Evolutionary conservation across 73 alveolate species (phyloP), one percentile per base, ranked within the genome.

Genomic region (Tetrahymena thermophila): DNA sequence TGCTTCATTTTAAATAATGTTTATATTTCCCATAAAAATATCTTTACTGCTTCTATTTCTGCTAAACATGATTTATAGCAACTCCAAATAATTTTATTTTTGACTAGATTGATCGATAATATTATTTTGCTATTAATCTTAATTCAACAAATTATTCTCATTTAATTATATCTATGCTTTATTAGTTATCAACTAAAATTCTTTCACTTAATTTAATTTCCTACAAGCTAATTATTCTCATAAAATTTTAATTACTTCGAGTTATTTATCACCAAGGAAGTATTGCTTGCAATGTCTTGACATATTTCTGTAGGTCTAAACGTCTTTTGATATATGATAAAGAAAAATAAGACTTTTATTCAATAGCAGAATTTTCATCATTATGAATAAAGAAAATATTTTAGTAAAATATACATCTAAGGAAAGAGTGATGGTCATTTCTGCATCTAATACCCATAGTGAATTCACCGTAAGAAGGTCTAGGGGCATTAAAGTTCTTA

Each of bases 401-500:
- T 95, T 35, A 50, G 23, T n/a, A 35, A 35, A 9, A 16, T 35
- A 37, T 43, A 95, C 97, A 94, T 95, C 97, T 95, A 40, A 95
- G 94, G 95, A 95, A 95, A 38, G 95, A 85, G 55, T 95, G 93
- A 57, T 95, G 97, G 94, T 95, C 97, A 85, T 95, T 84, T 44
- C 97, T 40, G 85, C 97, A 95, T 95, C 97, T 95, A 89, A 95
- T 95, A 25, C 94, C 97, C 25, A 95, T 95, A 34, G 95, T 85
- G 93, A 95, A 95, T 50, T 95, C 97, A 85, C 95, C 93, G 43
- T 94, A 85, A 28, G 97, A 85, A 85, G 97, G 97, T 43, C 97
- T 56, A 89, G 97, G 97, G 94, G 97, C 97, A 95, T 95, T 95
- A 50, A 95, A 95, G 50, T 95, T 95, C 93, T 95, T 95, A 89